Conservation (phyloP, 106 monocot genomes). For the Agapanthus africanus region DNA sequence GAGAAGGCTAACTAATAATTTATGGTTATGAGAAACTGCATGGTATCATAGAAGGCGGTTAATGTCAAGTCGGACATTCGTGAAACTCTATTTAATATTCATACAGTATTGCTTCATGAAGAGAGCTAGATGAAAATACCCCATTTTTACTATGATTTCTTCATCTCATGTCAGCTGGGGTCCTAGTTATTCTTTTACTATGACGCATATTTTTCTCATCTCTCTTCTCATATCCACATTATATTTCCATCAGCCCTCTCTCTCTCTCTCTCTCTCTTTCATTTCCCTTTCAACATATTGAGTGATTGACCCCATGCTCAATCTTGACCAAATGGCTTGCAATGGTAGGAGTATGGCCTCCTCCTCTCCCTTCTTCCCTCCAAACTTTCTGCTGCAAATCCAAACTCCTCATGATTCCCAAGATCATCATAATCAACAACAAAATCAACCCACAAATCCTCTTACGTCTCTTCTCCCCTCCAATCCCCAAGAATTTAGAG, state of each 20-base stretch:
- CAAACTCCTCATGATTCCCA: conserved; percentile 31
- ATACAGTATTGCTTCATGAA: too few relatives aligned
- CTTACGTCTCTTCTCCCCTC: conserved; percentile 24
- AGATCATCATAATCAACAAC: conserved; percentile 4
- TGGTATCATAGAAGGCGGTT: too few relatives aligned
- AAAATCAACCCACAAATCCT: conserved; percentile 6
- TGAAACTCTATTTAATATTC: too few relatives aligned
- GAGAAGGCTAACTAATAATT: too few relatives aligned
- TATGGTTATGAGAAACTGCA: too few relatives aligned
- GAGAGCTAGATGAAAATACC: too few relatives aligned
- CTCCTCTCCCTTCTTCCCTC: conserved; percentile 58
- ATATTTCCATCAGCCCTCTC: too few relatives aligned
- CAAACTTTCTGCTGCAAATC: conserved; percentile 64
- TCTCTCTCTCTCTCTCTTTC: too few relatives aligned
- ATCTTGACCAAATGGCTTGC: conserved; percentile 37
- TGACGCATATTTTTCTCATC: conserved; percentile 2
- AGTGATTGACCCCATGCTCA: conserved; percentile 12
- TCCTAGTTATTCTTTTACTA: conserved; percentile 6
- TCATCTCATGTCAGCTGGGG: too few relatives aligned
- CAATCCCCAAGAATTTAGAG: conserved; percentile 47
- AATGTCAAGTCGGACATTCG: too few relatives aligned
- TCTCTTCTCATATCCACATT: too few relatives aligned
- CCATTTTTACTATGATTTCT: too few relatives aligned
- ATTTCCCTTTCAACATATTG: conserved; percentile 14
- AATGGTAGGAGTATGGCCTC: conserved; percentile 52